Conservation (phyloP, 768 basidiomycete genomes). For the Macrocybe gigantea region DNA sequence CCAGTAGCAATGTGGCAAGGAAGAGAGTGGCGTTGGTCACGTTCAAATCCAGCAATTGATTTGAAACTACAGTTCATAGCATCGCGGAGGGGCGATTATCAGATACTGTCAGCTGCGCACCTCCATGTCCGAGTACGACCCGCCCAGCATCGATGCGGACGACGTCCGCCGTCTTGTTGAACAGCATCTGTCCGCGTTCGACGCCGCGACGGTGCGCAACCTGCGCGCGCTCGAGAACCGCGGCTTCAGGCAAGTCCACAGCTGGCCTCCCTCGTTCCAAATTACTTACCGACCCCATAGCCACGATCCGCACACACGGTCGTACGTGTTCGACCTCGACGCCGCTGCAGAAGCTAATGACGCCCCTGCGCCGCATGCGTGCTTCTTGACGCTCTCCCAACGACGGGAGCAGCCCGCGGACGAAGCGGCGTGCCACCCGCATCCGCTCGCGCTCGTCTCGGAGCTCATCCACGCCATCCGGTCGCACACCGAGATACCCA, state of each 20-base stretch:
- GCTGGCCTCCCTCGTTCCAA: not conserved
- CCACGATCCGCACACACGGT: slow-evolving; percentile 10
- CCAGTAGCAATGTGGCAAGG: too few species aligned
- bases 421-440: slow-evolving; percentile 20
- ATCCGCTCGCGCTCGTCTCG: slow-evolving; percentile 31
- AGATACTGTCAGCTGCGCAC: too few species aligned
- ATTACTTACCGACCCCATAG: slow-evolving; percentile 1
- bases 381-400: slow-evolving; percentile 26
- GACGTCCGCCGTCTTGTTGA: too few species aligned
- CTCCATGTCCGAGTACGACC: too few species aligned
- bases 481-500: slow-evolving; percentile 41
- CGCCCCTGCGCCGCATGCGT: slow-evolving; percentile 9
- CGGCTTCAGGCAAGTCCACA: slow-evolving; percentile 11
- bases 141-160: too few species aligned
- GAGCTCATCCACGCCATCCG: slow-evolving; percentile 36
- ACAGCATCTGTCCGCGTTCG: not conserved
- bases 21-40: too few species aligned
- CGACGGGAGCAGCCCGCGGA: not conserved
- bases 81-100: too few species aligned
- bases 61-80: too few species aligned
- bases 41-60: too few species aligned
- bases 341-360: slow-evolving; percentile 2
- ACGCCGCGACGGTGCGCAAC: slow-evolving; percentile 6
- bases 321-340: slow-evolving; percentile 12
- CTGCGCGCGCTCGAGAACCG: slow-evolving; percentile 8